Base-by-base conservation (phyloP, 495 filamentous ascomycete species). In the Aspergillus sclerotioniger region DNA sequence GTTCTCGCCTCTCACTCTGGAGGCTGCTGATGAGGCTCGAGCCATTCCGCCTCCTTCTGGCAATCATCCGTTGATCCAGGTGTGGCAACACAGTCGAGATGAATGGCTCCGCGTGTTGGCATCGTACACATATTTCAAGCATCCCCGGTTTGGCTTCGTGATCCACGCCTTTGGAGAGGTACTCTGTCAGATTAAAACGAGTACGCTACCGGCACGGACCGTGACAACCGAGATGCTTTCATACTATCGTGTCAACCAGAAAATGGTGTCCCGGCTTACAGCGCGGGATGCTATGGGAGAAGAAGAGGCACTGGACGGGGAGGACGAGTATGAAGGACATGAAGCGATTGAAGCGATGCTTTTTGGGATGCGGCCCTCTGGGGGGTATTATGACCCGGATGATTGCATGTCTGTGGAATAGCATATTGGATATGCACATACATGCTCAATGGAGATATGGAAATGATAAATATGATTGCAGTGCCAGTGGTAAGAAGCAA, bases 121-220 rank as follows among this genome's bases (percentile, higher is more conserved):
- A 0, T 89, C 87, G 3, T 75, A 72, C 2, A 69, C 78, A 3
- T 91, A 89, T 63, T 71, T 72, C 39, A 58, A 66, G 41, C 76
- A 71, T 46, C 73, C 78, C 47, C 56, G 59, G 0, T 70, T 59
- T 1, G 74, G 53, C 9, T 82, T 90, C 48, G 73, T 80, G 12
- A 89, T 89, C 76, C 76, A 82, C 52, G 83, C 90, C 39, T 85
- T 86, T 9, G 88, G 87, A 0, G 76, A 76, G 15, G 81, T 85
- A 56, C 70, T 92, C 0, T 84, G 81, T 6, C 72, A 78, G 31
- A 76, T 92, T 15, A 93, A 92, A 65, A 79, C 83, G 0, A 62
- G 60, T 8, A 63, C 52, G 10, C 47, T 57, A 37, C 57, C 70
- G 7, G 66, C 68, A 0, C 67, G 73, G 10, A 53, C 50, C 0